These are phyloP conservation scores for Tinospora cordifolia DNA, from an alignment of 164 flowering plant genomes.

Conservation along the genomic window DNA sequence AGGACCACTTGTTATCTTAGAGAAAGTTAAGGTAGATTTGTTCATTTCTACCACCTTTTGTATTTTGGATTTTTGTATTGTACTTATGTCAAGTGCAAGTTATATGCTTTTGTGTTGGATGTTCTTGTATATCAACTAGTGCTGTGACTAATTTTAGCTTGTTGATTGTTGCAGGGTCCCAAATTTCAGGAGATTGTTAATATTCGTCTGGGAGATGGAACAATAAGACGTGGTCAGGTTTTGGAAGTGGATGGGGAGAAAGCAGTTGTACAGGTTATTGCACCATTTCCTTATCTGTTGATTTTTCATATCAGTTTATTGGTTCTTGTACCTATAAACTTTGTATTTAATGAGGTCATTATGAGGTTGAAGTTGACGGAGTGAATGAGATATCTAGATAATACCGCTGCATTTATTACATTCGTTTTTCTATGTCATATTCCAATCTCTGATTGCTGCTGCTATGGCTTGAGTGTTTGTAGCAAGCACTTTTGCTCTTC, in stretches of 20 bases:
- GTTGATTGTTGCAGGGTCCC: conserved; percentile 56
- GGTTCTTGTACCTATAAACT: not conserved
- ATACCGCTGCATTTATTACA: too few species aligned
- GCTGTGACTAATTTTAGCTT: conserved; percentile 1
- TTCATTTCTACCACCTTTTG: conserved; percentile 3
- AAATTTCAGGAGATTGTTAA: conserved; percentile 95
- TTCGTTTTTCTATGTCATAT: too few species aligned
- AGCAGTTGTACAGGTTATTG: conserved; percentile 88
- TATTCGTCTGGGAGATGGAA: conserved; percentile 91
- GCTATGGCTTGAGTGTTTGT: not conserved
- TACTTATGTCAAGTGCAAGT: not conserved
- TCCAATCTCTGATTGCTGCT: not conserved
- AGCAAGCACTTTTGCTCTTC: not conserved
- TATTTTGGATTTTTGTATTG: not conserved
- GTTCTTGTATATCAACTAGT: not conserved
- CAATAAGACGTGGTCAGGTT: conserved; percentile 91
- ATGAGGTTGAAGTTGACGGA: not conserved
- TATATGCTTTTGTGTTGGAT: not conserved
- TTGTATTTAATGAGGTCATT: not conserved
- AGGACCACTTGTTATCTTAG: conserved; percentile 95
- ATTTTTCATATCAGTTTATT: not conserved
- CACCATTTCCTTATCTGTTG: not conserved
- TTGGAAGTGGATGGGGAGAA: conserved; percentile 98
- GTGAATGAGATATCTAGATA: not conserved
- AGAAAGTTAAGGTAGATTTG: conserved; percentile 80